Conservation (phyloP, 768 basidiomycete genomes). For the Termitomyces sp. region DNA sequence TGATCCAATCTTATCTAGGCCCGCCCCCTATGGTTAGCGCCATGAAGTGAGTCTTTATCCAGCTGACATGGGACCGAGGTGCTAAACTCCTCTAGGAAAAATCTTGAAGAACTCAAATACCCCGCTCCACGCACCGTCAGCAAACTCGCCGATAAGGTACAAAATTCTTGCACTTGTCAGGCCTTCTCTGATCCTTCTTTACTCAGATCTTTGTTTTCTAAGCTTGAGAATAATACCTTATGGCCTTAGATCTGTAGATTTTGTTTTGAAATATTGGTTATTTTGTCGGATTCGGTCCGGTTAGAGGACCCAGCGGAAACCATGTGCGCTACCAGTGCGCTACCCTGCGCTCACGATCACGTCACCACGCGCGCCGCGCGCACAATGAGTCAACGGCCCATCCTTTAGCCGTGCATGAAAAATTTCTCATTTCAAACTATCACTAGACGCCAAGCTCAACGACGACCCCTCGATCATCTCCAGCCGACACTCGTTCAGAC, state of each 20-base stretch:
- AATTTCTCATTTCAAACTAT: background rate
- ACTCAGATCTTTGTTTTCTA: slow-evolving; percentile 44
- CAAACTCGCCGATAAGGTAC: slow-evolving; percentile 88
- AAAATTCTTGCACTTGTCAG: background rate
- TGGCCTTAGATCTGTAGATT: background rate
- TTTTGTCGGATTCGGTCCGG: background rate
- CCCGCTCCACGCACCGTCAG: slow-evolving; percentile 85
- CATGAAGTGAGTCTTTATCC: slow-evolving; percentile 41
- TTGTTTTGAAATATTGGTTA: too few species aligned
- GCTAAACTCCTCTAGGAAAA: slow-evolving; percentile 53
- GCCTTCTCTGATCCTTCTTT: slow-evolving; percentile 1
- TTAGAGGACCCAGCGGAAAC: too few species aligned
- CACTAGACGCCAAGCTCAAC: slow-evolving; percentile 22
- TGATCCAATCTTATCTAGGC: slow-evolving; percentile 36
- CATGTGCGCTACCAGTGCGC: too few species aligned
- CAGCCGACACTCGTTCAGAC: slow-evolving; percentile 59
- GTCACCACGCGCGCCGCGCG: too few species aligned
- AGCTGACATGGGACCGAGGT: background rate
- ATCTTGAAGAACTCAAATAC: slow-evolving; percentile 85
- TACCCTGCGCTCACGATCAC: too few species aligned
- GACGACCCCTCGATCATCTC: slow-evolving; percentile 68
- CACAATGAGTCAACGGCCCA: background rate
- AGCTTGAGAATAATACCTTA: slow-evolving; percentile 9
- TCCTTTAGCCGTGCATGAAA: slow-evolving; percentile 2
- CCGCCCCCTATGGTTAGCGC: slow-evolving; percentile 52